Evolutionary conservation across 1,284 basidiomycete species (phyloP), one percentile per base, ranked within the genome.

Genomic region (Trametes versicolor): DNA sequence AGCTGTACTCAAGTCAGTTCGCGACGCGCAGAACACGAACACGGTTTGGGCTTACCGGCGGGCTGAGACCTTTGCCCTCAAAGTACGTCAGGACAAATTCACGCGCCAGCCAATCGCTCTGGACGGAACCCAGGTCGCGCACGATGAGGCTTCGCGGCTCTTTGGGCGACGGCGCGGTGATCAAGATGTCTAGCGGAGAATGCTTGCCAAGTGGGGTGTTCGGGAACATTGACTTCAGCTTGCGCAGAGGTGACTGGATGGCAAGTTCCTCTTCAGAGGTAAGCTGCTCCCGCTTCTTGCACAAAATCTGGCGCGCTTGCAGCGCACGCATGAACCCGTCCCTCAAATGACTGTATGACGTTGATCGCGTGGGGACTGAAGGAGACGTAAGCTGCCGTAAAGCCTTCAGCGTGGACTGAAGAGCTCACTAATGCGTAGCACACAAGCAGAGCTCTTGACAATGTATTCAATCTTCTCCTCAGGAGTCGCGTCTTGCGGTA

Each of bases 241-340:
- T 87, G 62, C 89, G 85, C 63, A 94, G 79, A 1, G 92, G 89
- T 1, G 86, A 85, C 63, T 87, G 86, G 9, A 86, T 81, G 4
- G 77, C 81, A 48, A 82, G 72, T 63, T 87, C 89, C 25, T 86
- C 85, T 55, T 90, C 88, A 51, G 85, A 78, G 0, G 87, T 82
- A 4, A 93, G 73, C 0, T 78, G 77, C 9, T 83, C 86, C 15
- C 80, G 78, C 69, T 87, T 82, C 58, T 83, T 81, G 39, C 83
- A 85, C 10, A 84, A 75, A 43, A 85, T 81, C 68, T 94, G 80
- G 13, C 94, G 88, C 0, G 82, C 81, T 68, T 90, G 87, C 37
- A 97, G 76, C 8, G 94, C 85, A 39, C 95, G 87, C 74, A 93
- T 83, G 72, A 96, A 96, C 1, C 92, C 95, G 73, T 97, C 95